Base-by-base conservation (phyloP, 1,284 basidiomycete genomes). In the Volvariella surrecta region DNA sequence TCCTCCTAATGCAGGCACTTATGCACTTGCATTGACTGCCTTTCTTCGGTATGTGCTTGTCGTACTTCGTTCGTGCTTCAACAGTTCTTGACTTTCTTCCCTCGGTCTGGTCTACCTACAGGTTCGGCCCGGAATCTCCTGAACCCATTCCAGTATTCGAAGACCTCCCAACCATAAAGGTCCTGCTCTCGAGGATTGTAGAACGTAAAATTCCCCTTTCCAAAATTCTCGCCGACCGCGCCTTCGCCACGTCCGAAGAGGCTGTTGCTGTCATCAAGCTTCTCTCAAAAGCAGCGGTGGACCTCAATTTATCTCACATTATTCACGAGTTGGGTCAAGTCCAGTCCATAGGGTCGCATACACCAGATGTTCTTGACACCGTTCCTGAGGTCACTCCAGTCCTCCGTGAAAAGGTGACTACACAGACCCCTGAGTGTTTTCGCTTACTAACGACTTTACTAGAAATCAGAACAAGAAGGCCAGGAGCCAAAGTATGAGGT, bases 301-400 rank as follows among this genome's bases (percentile, higher is more conserved):
- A 77, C 19, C 58, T 73, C 46, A 73, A 74, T 39, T 58, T 78
- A 45, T 53, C 68, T 0, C 58, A 60, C 3, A 60, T 86, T 3
- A 67, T 86, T 6, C 56, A 58, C 2, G 74, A 82, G 43, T 68
- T 88, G 0, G 75, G 73, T 1, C 65, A 76, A 43, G 68, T 72
- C 1, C 64, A 79, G 43, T 58, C 62, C 2, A 59, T 77, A 1
- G 75, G 72, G 0, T 55, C 59, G 6, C 52, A 61, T 21, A 48
- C 58, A 3, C 47, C 62, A 3, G 76, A 79, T 44, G 59, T 69
- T 4, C 58, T 79, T 6, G 62, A 63, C 22, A 58, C 68, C 24
- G 68, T 84, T 0, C 80, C 82, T 0, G 77, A 82, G 45, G 78
- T 71, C 7, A 62, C 50, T 10, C 78, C 82, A 2, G 79, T 82